Conservation (phyloP, 306 rosid genomes). For the Inga oerstediana region DNA sequence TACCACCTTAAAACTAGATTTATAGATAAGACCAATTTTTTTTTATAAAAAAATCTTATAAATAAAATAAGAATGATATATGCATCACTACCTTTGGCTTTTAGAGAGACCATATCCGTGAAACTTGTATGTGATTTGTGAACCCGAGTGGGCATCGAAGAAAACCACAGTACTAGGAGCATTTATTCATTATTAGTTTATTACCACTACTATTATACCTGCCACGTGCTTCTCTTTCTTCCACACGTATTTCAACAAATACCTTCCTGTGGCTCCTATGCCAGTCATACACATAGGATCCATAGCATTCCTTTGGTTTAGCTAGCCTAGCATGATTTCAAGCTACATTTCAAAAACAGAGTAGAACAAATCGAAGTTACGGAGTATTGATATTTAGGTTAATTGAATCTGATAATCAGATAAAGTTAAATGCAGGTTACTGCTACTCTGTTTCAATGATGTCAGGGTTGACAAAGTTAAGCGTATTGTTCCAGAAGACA, state of each 20-base stretch:
- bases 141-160: background rate
- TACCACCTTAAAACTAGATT: no score
- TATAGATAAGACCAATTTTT: no score
- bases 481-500: background rate
- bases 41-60: no score
- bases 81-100: no score
- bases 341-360: background rate
- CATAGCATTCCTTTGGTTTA: slow-evolving; percentile 3
- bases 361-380: background rate
- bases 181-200: background rate
- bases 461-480: background rate
- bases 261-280: background rate
- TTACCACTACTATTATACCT: background rate
- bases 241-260: background rate
- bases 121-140: background rate
- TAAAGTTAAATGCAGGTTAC: background rate
- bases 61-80: no score
- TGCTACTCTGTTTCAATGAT: background rate
- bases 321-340: slow-evolving; percentile 38
- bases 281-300: background rate
- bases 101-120: no score
- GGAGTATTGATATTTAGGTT: background rate
- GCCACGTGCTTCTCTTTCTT: background rate
- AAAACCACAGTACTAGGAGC: background rate
- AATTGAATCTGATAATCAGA: background rate